phyloP scores from a whole-genome alignment of 192 early-diverging fungal species.

The Podila epicladia region DNA sequence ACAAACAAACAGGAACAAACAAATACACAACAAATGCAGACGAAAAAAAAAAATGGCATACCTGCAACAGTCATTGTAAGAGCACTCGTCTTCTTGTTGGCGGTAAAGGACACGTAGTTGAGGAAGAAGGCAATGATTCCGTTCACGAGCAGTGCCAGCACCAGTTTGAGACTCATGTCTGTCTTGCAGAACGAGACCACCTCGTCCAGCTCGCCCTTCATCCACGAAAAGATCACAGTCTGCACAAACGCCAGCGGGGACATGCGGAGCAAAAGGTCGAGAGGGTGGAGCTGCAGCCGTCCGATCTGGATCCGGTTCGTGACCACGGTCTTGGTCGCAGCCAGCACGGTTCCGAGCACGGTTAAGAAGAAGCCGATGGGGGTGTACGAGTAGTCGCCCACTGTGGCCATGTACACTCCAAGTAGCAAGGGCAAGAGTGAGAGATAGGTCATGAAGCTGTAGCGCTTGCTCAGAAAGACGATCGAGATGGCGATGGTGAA shows the following conservation, averaged over 20 bases:
- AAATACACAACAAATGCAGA: not conserved
- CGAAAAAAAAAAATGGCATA: not conserved
- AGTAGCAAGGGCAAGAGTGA: constrained; percentile 73
- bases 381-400: constrained; percentile 84
- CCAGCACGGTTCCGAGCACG: constrained; percentile 79
- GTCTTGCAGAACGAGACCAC: constrained; percentile 53
- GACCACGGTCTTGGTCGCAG: constrained; percentile 83
- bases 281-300: constrained; percentile 78
- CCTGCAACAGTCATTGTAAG: constrained; percentile 84
- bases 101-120: constrained; percentile 86
- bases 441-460: constrained; percentile 64
- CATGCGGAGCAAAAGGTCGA: constrained; percentile 86
- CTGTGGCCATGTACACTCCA: constrained; percentile 86
- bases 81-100: constrained; percentile 88
- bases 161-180: constrained; percentile 54
- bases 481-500: constrained; percentile 77
- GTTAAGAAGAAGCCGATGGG: constrained; percentile 80
- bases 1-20: not conserved
- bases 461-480: constrained; percentile 66
- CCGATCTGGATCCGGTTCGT: constrained; percentile 87
- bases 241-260: constrained; percentile 81
- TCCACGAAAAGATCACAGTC: constrained; percentile 68
- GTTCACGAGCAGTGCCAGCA: constrained; percentile 74
- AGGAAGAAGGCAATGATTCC: constrained; percentile 87
- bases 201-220: constrained; percentile 70